Percentiles rank a stretch among this genome's conserved stretches.
These are phyloP conservation scores for Dactylellina haptotyla DNA, from an alignment of 2,329 filamentous ascomycete species.

Conservation along the genomic window DNA sequence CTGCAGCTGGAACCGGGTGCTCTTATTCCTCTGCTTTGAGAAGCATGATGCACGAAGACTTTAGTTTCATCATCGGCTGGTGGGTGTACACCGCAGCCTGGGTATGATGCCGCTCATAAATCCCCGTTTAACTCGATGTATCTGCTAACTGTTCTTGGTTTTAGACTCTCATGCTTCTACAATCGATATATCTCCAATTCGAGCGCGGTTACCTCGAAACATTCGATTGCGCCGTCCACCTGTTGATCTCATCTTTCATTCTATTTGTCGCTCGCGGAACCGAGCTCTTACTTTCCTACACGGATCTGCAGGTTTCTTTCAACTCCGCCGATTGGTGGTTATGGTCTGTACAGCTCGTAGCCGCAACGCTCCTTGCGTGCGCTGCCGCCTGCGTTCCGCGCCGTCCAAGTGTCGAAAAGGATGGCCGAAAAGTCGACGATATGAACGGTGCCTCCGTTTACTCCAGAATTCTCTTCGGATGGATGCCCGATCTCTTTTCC, in stretches of 20 bases:
- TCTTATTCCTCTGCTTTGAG: constrained; percentile 70
- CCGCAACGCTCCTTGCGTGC: constrained; percentile 53
- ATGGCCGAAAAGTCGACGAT: constrained; percentile 45
- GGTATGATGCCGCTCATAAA: constrained; percentile 65
- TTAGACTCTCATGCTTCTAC: constrained; percentile 67
- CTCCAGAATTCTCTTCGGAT: constrained; percentile 22
- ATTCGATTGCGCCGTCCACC: constrained; percentile 68
- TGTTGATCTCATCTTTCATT: constrained; percentile 65
- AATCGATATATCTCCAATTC: constrained; percentile 66
- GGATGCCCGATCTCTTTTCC: constrained; percentile 30
- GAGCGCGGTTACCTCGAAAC: constrained; percentile 66
- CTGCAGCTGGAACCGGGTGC: constrained; percentile 66
- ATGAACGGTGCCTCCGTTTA: constrained; percentile 26
- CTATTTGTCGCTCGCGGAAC: constrained; percentile 61
- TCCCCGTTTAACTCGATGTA: not conserved
- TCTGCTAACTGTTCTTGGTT: not conserved
- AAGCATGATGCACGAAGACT: constrained; percentile 62
- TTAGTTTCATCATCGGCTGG: constrained; percentile 66
- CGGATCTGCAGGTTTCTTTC: constrained; percentile 47
- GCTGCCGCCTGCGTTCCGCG: constrained; percentile 42
- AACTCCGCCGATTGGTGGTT: constrained; percentile 41
- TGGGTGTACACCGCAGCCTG: constrained; percentile 72
- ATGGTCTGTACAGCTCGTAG: constrained; percentile 50
- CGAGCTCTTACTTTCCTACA: constrained; percentile 41
- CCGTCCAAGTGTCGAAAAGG: constrained; percentile 41